phyloP scores from a whole-genome alignment of 2,329 filamentous ascomycete genomes.

The Biscogniauxia mediterranea region DNA sequence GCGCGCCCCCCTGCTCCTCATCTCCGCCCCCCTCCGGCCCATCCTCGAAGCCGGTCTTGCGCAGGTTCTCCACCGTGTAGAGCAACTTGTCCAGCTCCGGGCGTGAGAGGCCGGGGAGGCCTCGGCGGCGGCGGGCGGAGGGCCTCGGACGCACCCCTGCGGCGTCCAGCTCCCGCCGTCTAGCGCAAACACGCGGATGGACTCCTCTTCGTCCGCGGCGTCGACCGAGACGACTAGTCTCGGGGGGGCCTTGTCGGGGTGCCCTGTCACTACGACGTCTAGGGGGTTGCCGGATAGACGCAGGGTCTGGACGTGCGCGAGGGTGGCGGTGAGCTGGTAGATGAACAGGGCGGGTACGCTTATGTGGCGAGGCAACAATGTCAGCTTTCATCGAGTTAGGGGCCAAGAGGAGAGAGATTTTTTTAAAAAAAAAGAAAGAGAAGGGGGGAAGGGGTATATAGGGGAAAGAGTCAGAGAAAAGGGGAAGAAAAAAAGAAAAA shows the following conservation, averaged over 20 bases:
- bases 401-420: no score
- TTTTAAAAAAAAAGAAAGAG: no score
- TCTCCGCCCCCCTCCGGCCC: conserved; percentile 23
- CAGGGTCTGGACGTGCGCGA: conserved; percentile 51
- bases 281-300: conserved; percentile 65
- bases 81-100: conserved; percentile 29
- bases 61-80: conserved; percentile 31
- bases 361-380: conserved; percentile 26
- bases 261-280: conserved; percentile 39
- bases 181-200: conserved; percentile 23
- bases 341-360: conserved; percentile 63
- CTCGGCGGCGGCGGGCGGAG: neutral
- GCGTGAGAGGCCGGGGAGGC: conserved; percentile 16
- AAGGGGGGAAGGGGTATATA: no score
- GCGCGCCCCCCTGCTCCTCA: conserved; percentile 1
- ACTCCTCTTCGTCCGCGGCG: conserved; percentile 1
- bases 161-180: conserved; percentile 19
- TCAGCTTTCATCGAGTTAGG: conserved; percentile 15
- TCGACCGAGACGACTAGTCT: conserved; percentile 43
- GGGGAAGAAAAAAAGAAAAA: neutral
- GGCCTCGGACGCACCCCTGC: conserved; percentile 6
- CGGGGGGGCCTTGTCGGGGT: conserved; percentile 21
- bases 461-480: no score
- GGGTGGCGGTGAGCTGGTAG: conserved; percentile 51
- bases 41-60: conserved; percentile 31